phyloP scores from a whole-genome alignment of 352 stramenopile species.

The Pythium volutum region DNA sequence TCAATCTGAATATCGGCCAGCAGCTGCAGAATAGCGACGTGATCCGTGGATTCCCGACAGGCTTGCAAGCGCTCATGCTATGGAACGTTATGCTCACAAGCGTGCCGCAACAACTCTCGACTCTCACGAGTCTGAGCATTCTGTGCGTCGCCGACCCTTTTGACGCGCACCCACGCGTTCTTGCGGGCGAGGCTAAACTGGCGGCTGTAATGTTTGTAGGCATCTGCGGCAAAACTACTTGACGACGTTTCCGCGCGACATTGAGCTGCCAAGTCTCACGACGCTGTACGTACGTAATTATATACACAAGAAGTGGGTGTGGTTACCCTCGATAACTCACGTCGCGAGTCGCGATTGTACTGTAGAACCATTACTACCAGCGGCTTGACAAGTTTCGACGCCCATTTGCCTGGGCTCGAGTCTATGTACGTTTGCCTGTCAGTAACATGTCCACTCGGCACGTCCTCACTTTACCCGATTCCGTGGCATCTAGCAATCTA shows the following conservation, averaged over 20 bases:
- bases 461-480: too few relatives aligned
- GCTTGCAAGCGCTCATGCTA: neutral
- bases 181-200: neutral
- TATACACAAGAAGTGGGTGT: too few relatives aligned
- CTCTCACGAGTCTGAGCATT: neutral
- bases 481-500: too few relatives aligned
- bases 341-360: neutral
- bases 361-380: neutral
- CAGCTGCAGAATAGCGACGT: neutral
- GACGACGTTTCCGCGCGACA: neutral
- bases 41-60: neutral
- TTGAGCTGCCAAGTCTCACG: neutral
- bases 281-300: neutral
- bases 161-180: too few relatives aligned
- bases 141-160: too few relatives aligned
- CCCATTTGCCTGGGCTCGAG: neutral
- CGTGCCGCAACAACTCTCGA: neutral
- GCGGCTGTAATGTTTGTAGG: neutral
- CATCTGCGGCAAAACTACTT: neutral
- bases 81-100: neutral
- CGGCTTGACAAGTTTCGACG: neutral
- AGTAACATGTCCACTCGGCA: too few relatives aligned
- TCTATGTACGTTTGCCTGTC: neutral
- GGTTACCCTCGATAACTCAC: neutral
- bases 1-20: neutral